Conservation (phyloP, 352 stramenopile genomes). For the Phytophthora pseudosyringae region DNA sequence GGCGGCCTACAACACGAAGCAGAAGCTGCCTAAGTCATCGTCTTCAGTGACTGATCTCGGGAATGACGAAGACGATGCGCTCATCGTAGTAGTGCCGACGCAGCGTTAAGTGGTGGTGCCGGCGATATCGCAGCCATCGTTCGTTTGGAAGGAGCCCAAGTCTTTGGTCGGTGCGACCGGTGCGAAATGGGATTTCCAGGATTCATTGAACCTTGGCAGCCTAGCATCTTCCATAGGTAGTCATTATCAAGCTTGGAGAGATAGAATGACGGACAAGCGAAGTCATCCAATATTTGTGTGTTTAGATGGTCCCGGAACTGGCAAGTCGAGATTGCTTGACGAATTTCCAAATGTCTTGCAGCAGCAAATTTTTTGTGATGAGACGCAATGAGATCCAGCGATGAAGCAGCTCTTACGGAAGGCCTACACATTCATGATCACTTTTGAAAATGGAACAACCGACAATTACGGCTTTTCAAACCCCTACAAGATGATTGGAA, state of each 20-base stretch:
- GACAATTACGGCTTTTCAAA: slow-evolving; percentile 1
- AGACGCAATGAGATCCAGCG: slow-evolving; percentile 2
- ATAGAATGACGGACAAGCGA: too few relatives aligned
- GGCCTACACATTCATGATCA: slow-evolving; percentile 28
- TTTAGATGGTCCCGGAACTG: slow-evolving; percentile 20
- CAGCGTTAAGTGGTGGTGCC: background rate
- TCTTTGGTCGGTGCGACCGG: too few relatives aligned
- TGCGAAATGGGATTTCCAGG: too few relatives aligned
- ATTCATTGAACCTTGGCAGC: too few relatives aligned
- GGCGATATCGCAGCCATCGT: too few relatives aligned
- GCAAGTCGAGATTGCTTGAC: slow-evolving; percentile 31
- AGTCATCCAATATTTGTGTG: slow-evolving; percentile 35
- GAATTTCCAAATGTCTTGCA: slow-evolving; percentile 28
- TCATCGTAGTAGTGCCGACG: too few relatives aligned
- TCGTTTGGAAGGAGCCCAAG: too few relatives aligned
- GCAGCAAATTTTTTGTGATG: slow-evolving; percentile 11
- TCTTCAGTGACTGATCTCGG: too few relatives aligned
- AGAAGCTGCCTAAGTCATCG: slow-evolving; percentile 10
- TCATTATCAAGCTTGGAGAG: too few relatives aligned
- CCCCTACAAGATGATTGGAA: slow-evolving; percentile 12
- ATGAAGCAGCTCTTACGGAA: slow-evolving; percentile 26
- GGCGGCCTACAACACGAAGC: background rate
- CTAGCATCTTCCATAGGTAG: too few relatives aligned
- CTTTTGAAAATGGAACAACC: slow-evolving; percentile 25
- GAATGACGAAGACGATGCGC: too few relatives aligned